These are phyloP conservation scores for Passiflora organensis DNA, from an alignment of 345 rosid genomes.

Conservation along the genomic window DNA sequence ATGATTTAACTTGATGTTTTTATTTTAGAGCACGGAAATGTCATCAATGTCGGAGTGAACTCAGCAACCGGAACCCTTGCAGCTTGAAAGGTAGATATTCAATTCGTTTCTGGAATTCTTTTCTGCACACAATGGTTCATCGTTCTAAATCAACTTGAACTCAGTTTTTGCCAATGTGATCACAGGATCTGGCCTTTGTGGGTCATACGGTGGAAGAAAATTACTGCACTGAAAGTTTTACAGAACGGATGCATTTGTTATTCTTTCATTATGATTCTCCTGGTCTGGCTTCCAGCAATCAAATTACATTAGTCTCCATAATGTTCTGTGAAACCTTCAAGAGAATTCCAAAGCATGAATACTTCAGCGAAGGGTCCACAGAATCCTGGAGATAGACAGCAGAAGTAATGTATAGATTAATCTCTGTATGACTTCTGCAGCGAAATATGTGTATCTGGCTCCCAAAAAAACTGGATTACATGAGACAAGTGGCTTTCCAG, in stretches of 20 bases:
- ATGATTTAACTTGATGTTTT: background rate
- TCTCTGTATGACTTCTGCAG: too few relatives aligned
- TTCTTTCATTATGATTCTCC: constrained; percentile 22
- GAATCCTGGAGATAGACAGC: too few relatives aligned
- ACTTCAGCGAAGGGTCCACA: too few relatives aligned
- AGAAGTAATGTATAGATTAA: too few relatives aligned
- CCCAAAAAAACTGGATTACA: too few relatives aligned
- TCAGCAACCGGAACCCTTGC: constrained; percentile 10
- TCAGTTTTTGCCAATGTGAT: background rate
- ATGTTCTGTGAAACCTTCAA: background rate
- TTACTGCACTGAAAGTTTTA: background rate
- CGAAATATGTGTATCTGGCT: too few relatives aligned
- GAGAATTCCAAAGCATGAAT: too few relatives aligned
- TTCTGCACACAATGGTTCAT: background rate
- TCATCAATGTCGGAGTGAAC: constrained; percentile 17
- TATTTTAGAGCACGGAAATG: constrained; percentile 20
- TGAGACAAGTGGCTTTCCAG: too few relatives aligned
- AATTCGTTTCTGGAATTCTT: background rate
- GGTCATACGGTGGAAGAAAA: background rate
- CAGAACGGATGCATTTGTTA: constrained; percentile 21
- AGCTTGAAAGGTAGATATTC: constrained; percentile 17
- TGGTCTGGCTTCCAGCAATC: constrained; percentile 4
- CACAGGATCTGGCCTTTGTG: constrained; percentile 6
- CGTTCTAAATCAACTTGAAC: background rate
- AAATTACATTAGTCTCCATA: background rate